Base-by-base conservation (phyloP, 306 rosid genomes). In the Albizia julibrissin region DNA sequence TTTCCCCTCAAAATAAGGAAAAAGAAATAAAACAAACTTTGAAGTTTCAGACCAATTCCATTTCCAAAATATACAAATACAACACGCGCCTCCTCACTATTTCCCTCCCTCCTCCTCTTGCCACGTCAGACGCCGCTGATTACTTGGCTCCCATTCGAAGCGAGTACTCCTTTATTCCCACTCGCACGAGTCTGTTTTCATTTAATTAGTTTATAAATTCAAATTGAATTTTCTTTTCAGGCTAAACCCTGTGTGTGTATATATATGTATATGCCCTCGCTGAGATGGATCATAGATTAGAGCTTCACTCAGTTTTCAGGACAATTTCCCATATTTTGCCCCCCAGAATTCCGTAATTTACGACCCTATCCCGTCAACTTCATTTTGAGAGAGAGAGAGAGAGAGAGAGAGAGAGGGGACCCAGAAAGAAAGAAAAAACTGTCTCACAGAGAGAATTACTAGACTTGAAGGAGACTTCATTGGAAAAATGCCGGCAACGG, bases 401-500 rank as follows among this genome's bases (percentile, higher is more conserved):
- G n/a, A n/a, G n/a, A n/a, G n/a, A n/a, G n/a, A 10, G 21, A 78
- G 46, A 29, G 29, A 56, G 62, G 77, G 33, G 50, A 61, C 37
- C 34, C 2, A 10, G 10, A 58, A 33, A 29, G 22, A 56, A 49
- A 77, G 61, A 37, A 50, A 43, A n/a, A 29, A 6, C 21, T 39
- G 14, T 58, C 16, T 61, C 19, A 33, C 12, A 58, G 56, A 10
- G 21, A 42, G 24, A 47, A 72, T 34, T 12, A 22, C 7, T 54
- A 66, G 33, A 37, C 59, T 16, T 3, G 13, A 18, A 62, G 29
- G 1, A 11, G 37, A 68, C 31, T 67, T 67, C 49, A 21, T 34
- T 37, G 44, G 27, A 44, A 82, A 79, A 82, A 87, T 87, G 90
- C 86, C 44, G 76, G 52, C 27, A 40, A 77, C 77, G 15, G 37